phyloP scores from a whole-genome alignment of 768 basidiomycete genomes.

The Cubamyces lactineus region DNA sequence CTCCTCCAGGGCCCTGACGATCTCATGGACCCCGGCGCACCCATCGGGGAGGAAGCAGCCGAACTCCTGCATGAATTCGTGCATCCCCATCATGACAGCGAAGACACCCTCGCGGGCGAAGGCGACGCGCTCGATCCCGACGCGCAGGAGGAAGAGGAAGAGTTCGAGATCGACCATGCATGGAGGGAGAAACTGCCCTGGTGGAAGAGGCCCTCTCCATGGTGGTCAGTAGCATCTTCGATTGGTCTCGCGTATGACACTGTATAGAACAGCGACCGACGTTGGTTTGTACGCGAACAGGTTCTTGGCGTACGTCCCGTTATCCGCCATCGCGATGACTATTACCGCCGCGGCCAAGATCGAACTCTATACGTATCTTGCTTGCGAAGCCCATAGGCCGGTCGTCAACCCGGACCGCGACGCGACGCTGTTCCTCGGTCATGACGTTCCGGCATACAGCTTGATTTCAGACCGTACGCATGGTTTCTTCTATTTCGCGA shows the following conservation, averaged over 20 bases:
- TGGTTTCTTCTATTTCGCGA: neutral
- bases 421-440: constrained; percentile 1
- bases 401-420: constrained; percentile 40
- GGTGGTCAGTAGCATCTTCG: constrained; percentile 54
- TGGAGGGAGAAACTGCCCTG: constrained; percentile 52
- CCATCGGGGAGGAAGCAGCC: constrained; percentile 48
- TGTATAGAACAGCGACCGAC: neutral
- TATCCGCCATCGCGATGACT: constrained; percentile 57
- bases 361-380: constrained; percentile 74
- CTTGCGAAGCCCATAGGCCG: constrained; percentile 68
- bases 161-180: constrained; percentile 25
- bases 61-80: constrained; percentile 52
- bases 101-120: constrained; percentile 38
- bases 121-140: constrained; percentile 15
- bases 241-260: neutral
- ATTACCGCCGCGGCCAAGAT: constrained; percentile 70
- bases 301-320: constrained; percentile 57
- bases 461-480: neutral
- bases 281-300: constrained; percentile 38
- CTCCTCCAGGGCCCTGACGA: constrained; percentile 36
- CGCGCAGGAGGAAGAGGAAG: constrained; percentile 28
- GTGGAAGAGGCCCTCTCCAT: constrained; percentile 76
- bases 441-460: neutral
- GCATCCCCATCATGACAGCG: constrained; percentile 40
- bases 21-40: constrained; percentile 51